Conservation (phyloP, 106 monocot genomes). For the Acorus calamus region DNA sequence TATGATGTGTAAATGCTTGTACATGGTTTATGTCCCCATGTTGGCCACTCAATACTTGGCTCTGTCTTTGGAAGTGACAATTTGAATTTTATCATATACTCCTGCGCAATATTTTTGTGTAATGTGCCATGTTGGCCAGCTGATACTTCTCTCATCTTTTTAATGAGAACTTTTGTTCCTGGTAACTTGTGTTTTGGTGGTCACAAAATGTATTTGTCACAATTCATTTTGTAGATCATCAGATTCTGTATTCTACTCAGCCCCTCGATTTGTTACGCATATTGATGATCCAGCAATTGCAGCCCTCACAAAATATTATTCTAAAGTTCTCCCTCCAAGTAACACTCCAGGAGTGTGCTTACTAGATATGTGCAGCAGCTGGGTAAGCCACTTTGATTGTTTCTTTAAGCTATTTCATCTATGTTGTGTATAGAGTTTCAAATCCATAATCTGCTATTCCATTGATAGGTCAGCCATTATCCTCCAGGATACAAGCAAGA, state of each 20-base stretch:
- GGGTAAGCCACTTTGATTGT: conserved; percentile 39
- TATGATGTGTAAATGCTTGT: too few species aligned
- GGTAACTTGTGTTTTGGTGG: background rate
- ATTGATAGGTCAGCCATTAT: conserved; percentile 71
- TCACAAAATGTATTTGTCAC: too few species aligned
- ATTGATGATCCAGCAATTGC: conserved; percentile 79
- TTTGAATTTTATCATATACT: too few species aligned
- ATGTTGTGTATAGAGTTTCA: background rate
- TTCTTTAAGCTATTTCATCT: background rate
- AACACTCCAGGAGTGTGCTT: conserved; percentile 64
- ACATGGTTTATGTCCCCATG: too few species aligned
- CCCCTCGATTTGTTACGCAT: conserved; percentile 88
- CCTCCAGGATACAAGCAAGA: conserved; percentile 84
- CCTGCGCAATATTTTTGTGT: too few species aligned
- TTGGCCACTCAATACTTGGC: too few species aligned
- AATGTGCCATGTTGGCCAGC: too few species aligned
- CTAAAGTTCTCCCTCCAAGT: conserved; percentile 61
- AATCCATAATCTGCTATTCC: background rate
- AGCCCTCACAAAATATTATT: conserved; percentile 83
- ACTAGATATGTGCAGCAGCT: conserved; percentile 87
- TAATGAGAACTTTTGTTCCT: background rate
- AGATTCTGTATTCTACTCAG: conserved; percentile 67
- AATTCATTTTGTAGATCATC: conserved; percentile 38
- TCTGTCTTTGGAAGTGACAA: too few species aligned
- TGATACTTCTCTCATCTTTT: too few species aligned